phyloP scores from a whole-genome alignment of 148 eudicot species.

The Chenopodium berlandieri region DNA sequence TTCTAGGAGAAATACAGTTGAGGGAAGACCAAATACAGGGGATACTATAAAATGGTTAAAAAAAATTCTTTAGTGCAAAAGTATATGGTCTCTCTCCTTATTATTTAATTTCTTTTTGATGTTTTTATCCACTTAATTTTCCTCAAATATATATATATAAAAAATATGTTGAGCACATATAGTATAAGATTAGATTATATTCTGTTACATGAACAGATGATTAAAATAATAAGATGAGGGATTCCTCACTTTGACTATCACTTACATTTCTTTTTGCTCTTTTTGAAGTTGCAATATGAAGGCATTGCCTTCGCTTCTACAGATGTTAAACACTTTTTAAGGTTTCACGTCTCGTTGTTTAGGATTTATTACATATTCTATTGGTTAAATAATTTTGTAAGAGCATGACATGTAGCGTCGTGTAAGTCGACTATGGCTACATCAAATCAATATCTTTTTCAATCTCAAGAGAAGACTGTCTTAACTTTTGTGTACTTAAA shows the following conservation, averaged over 20 bases:
- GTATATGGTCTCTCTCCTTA: constrained; percentile 19
- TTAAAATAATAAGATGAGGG: constrained; percentile 27
- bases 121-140: background rate
- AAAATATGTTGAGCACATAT: constrained; percentile 16
- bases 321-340: no score
- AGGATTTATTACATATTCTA: no score
- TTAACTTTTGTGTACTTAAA: no score
- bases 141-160: constrained; percentile 4
- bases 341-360: no score
- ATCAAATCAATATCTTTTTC: no score
- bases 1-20: constrained; percentile 32
- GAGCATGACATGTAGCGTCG: no score
- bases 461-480: no score
- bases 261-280: background rate
- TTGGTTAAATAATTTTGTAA: no score
- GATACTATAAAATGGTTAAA: constrained; percentile 17
- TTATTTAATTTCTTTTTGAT: constrained; percentile 26
- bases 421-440: no score
- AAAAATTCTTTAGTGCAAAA: constrained; percentile 16
- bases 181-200: constrained; percentile 9
- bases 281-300: background rate
- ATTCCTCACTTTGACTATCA: constrained; percentile 29
- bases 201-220: constrained; percentile 16
- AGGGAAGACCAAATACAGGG: constrained; percentile 27
- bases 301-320: no score